Evolutionary conservation across 192 early-diverging fungal species (phyloP), one percentile per base, ranked within the genome.

Genomic region (Radiomyces spectabilis): DNA sequence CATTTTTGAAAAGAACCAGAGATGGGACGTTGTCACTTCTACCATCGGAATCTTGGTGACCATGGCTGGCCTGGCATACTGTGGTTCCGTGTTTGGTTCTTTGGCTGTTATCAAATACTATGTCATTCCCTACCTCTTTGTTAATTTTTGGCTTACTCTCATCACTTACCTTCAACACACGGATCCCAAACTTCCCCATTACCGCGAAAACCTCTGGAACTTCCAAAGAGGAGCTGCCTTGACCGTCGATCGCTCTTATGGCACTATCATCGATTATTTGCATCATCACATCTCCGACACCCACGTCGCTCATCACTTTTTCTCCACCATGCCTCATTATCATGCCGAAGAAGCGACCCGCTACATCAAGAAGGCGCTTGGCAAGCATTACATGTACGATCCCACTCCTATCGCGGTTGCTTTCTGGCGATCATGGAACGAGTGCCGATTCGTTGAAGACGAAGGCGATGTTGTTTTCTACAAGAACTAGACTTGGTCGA

Each of bases 281-380:
- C 71, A 86, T 63, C 85, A 85, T 61, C 76, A 81, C 56, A 94
- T 93, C 61, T 74, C 84, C 32, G 90, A 94, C 61, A 92, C 91
- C 2, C 93, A 97, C 62, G 93, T 97, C 18, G 92, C 86, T 6
- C 95, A 98, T 67, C 95, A 98, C 63, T 68, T 94, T 55, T 98
- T 96, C 77, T 89, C 88, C 8, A 89, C 83, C n/a, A 98, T 98
- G 93, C 95, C 95, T 9, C 91, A 93, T 75, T 98, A 98, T 76
- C 77, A 98, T 61, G 95, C 85, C 1, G 60, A 75, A 50, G 89
- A 93, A 68, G 95, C 95, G 2, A 98, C 95, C 19, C 54, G 55
- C 31, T 80, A 85, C 44, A 65, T 96, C 38, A 85, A 87, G 72
- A 80, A 85, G 76, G 74, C 84, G 43, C 71, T 95, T 32, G 93